Conservation (phyloP, 371 early-diverging fungal genomes). For the Lichtheimia hyalospora region DNA sequence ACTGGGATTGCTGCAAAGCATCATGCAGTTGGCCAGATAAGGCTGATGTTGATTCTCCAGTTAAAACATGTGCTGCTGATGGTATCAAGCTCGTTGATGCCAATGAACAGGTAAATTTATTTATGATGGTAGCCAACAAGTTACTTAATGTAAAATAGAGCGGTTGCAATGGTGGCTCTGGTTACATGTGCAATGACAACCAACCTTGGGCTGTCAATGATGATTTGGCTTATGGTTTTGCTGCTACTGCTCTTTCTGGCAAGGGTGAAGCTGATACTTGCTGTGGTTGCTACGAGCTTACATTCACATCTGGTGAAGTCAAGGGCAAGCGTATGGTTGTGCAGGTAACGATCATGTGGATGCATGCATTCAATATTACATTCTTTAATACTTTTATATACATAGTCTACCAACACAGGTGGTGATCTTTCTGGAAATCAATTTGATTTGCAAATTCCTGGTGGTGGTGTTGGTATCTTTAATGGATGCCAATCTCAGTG, state of each 20-base stretch:
- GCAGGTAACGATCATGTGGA: constrained; percentile 26
- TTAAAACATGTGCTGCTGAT: constrained; percentile 30
- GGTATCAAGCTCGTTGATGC: constrained; percentile 29
- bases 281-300: constrained; percentile 48
- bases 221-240: constrained; percentile 46
- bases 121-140: background rate
- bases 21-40: constrained; percentile 46
- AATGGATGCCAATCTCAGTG: constrained; percentile 41
- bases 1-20: constrained; percentile 55
- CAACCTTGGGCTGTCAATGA: constrained; percentile 46
- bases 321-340: constrained; percentile 47
- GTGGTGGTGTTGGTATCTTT: constrained; percentile 50
- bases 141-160: constrained; percentile 5
- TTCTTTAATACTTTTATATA: too few species aligned
- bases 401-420: constrained; percentile 33
- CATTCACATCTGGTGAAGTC: constrained; percentile 35
- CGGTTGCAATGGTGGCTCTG: constrained; percentile 40
- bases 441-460: constrained; percentile 52
- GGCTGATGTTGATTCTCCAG: constrained; percentile 29
- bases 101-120: constrained; percentile 15
- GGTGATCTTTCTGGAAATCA: constrained; percentile 39
- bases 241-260: constrained; percentile 38
- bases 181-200: constrained; percentile 44
- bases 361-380: too few species aligned
- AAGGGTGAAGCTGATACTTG: constrained; percentile 33